Evolutionary conservation across 2,329 filamentous ascomycete genomes (phyloP), one percentile per base, ranked within the genome.

Genomic region (Alternaria sp.): DNA sequence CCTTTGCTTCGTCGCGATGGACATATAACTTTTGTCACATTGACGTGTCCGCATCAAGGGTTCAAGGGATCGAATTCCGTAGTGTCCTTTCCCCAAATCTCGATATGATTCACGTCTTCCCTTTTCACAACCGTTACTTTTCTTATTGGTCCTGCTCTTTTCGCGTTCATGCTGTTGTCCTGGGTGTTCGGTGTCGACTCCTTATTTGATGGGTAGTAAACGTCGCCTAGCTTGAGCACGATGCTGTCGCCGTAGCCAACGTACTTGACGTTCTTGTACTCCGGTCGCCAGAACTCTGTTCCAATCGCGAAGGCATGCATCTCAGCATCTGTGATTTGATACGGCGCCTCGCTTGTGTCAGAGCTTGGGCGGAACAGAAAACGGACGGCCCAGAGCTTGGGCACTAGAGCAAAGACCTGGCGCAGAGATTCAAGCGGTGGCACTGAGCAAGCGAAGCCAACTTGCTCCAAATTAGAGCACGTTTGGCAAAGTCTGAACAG

Each of bases 401-500:
- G 78, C 1, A 81, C 63, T 21, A 79, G 74, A 0, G 73, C 68
- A 28, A 84, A 63, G 11, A 83, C 70, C 23, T 74, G 63, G 7
- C 77, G 76, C 7, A 82, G 59, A 1, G 72, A 71, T 13, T 78
- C 74, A 17, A 78, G 59, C 80, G 65, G 86, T 76, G 61, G 88
- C 83, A 89, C 86, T 86, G 83, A 79, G 15, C 85, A 79, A 8
- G 85, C 83, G 21, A 89, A 77, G 25, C 83, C 86, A 1, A 90
- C 78, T 68, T 90, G 87, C 63, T 88, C 86, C 13, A 90, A 78
- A 57, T 88, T 83, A 0, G 87, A 86, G 61, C 86, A 88, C 10
- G 77, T 77, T 53, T 84, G 83, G 30, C 87, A 84, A 7, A 89
- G 76, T 8, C 83, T 82, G 30, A 81, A 82, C 9, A 89, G 77